Evolutionary conservation across 257 asterid genomes (phyloP).

Genomic region (Ocimum tenuiflorum): DNA sequence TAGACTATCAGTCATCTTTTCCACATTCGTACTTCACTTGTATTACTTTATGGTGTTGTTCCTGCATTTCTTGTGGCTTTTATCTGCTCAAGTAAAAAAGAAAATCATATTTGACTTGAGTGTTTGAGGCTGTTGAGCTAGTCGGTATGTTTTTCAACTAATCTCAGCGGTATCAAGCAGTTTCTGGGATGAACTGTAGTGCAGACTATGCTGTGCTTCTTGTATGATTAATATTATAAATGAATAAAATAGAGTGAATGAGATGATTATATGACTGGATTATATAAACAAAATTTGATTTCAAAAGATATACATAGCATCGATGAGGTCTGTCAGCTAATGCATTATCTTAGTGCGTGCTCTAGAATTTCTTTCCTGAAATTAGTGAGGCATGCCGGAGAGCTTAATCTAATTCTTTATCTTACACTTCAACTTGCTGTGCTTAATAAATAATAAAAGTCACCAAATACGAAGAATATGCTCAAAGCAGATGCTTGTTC

Average conservation of each 20-base stretch:
- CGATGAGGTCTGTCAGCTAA: neutral
- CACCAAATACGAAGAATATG: neutral
- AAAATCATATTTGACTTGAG: neutral
- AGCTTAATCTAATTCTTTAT: neutral
- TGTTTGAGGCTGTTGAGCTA: neutral
- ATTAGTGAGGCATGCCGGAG: neutral
- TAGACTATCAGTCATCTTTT: neutral
- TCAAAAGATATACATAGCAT: neutral
- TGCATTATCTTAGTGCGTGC: neutral
- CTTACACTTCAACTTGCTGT: neutral
- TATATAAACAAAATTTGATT: neutral
- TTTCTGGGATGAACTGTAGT: neutral
- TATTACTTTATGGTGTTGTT: too few species aligned
- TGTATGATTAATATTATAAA: neutral
- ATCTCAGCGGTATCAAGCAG: neutral
- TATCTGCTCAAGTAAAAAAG: neutral
- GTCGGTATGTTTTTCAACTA: neutral
- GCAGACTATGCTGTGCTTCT: neutral
- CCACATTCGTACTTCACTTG: neutral
- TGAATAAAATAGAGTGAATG: too few species aligned
- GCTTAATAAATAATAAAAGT: neutral
- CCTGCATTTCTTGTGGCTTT: neutral
- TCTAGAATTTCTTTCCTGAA: neutral
- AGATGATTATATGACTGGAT: neutral
- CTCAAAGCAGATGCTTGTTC: neutral